Evolutionary conservation across 208 protist species (phyloP), one percentile per base, ranked within the genome.

Genomic region (Trypanosomatidae sp.): DNA sequence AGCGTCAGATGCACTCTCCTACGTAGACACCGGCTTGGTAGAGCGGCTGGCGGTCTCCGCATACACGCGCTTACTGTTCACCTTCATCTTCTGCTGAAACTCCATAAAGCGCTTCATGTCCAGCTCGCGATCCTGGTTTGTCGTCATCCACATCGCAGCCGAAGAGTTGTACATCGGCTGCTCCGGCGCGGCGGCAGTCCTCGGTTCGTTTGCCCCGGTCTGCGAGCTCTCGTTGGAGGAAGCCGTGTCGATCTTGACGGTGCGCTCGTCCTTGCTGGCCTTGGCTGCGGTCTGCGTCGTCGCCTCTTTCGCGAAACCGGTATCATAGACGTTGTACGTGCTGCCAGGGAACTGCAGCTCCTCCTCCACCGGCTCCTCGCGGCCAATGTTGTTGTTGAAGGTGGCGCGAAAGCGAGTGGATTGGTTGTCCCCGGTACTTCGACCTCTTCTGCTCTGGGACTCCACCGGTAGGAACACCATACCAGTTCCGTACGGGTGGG

Each of bases 71-170:
- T 87, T 83, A n/a, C 81, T 74, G 66, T 88, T 90, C 9, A 47
- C 72, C 36, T 91, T 74, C 76, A 96, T 55, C 55, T 79, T 83
- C 73, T 91, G 85, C 74, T 90, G 84, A 55, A 91, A 94, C 44
- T 92, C 87, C 68, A 92, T 74, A 67, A 88, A 97, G 55, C 85
- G 87, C 25, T 79, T 30, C 89, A 95, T 91, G 59, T 93, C 87
- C 6, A 77, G 72, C 62, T 87, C 87, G 17, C 82, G 75, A 33
- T 86, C 80, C 70, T 97, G 92, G 62, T 93, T 97, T 1, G 92
- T 94, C n/a, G 90, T 95, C 49, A 76, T 83, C 90, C 92, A 97
- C 71, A 95, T 62, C 19, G 90, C 82, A 15, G 85, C 79, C 22
- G 87, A 85, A n/a, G 85, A 88, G 60, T 73, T 88, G 68, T 66